Evolutionary conservation across 768 basidiomycete genomes (phyloP).

Genomic region (Mycena pura): DNA sequence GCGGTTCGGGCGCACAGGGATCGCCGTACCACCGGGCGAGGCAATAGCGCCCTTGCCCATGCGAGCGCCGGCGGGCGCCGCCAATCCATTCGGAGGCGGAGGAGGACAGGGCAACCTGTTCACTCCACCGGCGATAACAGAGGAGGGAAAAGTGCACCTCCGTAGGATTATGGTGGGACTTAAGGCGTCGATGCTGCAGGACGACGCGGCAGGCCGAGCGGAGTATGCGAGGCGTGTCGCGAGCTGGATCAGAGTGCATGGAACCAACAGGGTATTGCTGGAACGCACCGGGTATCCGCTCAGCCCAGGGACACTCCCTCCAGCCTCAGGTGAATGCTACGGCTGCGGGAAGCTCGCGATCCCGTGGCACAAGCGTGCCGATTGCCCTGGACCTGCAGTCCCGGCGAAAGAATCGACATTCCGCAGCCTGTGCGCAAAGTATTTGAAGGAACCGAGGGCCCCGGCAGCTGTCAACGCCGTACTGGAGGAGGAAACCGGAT

Average conservation of each 20-base stretch:
- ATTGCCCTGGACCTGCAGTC: slow-evolving; percentile 4
- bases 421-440: not conserved
- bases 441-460: not conserved
- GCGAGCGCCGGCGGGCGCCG: too few relatives aligned
- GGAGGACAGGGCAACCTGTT: not conserved
- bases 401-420: slow-evolving; percentile 3
- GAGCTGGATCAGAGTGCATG: not conserved
- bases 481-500: slow-evolving; percentile 1
- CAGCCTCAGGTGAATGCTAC: slow-evolving; percentile 18
- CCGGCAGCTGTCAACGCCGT: not conserved
- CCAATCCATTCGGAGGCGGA: not conserved
- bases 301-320: not conserved
- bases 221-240: slow-evolving; percentile 4
- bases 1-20: too few relatives aligned
- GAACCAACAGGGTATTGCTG: not conserved
- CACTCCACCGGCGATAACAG: not conserved
- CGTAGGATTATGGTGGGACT: not conserved
- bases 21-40: too few relatives aligned
- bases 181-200: not conserved
- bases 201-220: not conserved
- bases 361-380: not conserved
- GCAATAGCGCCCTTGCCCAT: too few relatives aligned
- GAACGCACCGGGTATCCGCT: slow-evolving; percentile 16
- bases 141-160: not conserved
- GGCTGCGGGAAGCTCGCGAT: slow-evolving; percentile 10